Base-by-base conservation (phyloP, 495 filamentous ascomycete species). In the Penicillium parvum region DNA sequence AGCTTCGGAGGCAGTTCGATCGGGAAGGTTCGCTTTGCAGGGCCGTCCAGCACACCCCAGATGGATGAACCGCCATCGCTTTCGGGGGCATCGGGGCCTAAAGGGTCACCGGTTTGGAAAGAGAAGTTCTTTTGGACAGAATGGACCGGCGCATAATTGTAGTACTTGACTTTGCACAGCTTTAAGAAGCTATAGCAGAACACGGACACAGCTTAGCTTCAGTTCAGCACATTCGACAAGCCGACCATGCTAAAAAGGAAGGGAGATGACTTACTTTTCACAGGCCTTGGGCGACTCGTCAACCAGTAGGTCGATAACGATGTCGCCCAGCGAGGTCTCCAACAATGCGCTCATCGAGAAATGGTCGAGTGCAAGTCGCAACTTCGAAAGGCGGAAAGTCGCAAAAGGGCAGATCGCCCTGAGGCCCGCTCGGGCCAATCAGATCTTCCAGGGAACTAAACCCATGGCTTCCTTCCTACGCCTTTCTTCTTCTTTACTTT, bases 161-260 rank as follows among this genome's bases (percentile, higher is more conserved):
- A 96, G 67, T 96, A 96, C 72, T 95, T 96, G 65, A 88, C 71
- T 62, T 95, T 95, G 78, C 90, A 96, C 54, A 96, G 86, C 79
- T 96, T 96, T 17, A 96, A 72, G 67, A 96, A 96, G 76, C 89
- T 95, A 73, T 28, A 37, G 45, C 43, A 54, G 32, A 47, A 49
- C 15, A 59, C 49, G 26, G 49, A 32, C 37, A 62, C 22, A 55
- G 69, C 64, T 85, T 74, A 84, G 78, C 74, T 65, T 60, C 47
- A 57, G 48, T 73, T 64, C 63, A 68, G 64, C 62, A 46, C 44
- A 65, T 55, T 57, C 49, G 35, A 60, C 47, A 57, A 50, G 29
- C 34, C 16, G n/a, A n/a, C n/a, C n/a, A n/a, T n/a, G n/a, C n/a
- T n/a, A n/a, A n/a, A 43, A 12, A 20, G 39, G 10, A 21, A 10